phyloP scores from a whole-genome alignment of 192 early-diverging fungal species.

The Chytriomyces hyalinus region DNA sequence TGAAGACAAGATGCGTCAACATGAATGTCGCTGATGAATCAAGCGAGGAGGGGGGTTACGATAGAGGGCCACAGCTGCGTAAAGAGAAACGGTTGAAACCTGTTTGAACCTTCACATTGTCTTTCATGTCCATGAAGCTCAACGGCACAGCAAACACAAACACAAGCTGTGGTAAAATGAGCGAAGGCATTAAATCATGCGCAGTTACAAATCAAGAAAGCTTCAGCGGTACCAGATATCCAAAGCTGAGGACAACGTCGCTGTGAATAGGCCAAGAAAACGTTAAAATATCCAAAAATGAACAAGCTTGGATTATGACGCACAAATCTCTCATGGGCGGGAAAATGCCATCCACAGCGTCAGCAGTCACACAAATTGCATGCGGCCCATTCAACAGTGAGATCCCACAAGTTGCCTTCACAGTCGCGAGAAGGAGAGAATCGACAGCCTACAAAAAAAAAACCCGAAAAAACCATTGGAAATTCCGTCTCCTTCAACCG shows the following conservation, averaged over 20 bases:
- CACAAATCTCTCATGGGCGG: no score
- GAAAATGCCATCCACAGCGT: no score
- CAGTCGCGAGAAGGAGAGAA: no score
- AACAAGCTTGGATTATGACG: no score
- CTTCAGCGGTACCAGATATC: neutral
- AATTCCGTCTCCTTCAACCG: no score
- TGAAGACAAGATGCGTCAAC: constrained; percentile 48
- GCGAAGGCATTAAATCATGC: neutral
- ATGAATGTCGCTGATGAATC: constrained; percentile 44
- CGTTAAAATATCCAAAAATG: no score
- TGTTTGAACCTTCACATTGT: constrained; percentile 33
- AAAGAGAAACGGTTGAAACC: constrained; percentile 7
- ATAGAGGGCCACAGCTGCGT: neutral
- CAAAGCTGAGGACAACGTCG: neutral
- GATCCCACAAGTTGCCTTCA: no score
- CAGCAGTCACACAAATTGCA: no score
- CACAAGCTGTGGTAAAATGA: neutral
- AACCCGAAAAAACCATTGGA: no score
- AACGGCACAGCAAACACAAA: constrained; percentile 18
- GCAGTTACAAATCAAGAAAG: neutral
- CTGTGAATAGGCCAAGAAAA: neutral
- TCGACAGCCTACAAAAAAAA: neutral
- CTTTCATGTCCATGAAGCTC: constrained; percentile 9
- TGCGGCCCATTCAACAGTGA: no score
- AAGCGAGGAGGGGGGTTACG: no score